A percentile compares a stretch with the other conserved stretches of the same genome.
phyloP scores from a whole-genome alignment of 495 filamentous ascomycete species.

The Penicillium canescens region DNA sequence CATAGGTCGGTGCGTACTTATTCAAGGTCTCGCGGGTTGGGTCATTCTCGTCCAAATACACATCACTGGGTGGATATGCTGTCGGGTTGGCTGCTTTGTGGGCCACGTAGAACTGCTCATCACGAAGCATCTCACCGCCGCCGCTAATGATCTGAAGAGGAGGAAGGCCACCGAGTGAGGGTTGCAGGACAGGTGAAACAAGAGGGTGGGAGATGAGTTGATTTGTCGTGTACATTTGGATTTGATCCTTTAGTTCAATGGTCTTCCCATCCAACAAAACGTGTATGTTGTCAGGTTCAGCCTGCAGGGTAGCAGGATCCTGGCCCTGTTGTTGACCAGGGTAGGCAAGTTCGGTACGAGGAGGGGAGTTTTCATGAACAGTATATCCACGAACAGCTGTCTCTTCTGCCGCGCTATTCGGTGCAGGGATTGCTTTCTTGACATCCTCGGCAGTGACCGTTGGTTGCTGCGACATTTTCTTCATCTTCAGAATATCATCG shows the following conservation, averaged over 20 bases:
- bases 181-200: constrained; percentile 83
- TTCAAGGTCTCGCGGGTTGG: constrained; percentile 53
- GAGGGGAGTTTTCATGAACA: constrained; percentile 26
- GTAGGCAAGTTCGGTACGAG: constrained; percentile 27
- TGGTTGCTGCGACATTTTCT: constrained; percentile 35
- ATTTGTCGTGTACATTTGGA: constrained; percentile 93
- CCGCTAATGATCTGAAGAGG: constrained; percentile 84
- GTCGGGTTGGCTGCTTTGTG: constrained; percentile 87
- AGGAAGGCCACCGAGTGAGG: constrained; percentile 83
- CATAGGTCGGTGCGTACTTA: constrained; percentile 78
- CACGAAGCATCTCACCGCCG: constrained; percentile 82
- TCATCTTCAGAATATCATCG: constrained; percentile 60
- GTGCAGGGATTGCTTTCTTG: constrained; percentile 9
- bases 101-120: constrained; percentile 93
- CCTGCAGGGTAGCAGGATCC: constrained; percentile 24
- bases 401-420: constrained; percentile 27
- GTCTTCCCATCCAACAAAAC: constrained; percentile 71
- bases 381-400: constrained; percentile 45
- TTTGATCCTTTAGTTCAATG: constrained; percentile 82
- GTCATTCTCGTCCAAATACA: constrained; percentile 63
- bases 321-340: constrained; percentile 34
- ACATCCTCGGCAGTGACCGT: constrained; percentile 28
- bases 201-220: constrained; percentile 82
- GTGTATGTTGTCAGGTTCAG: constrained; percentile 45
- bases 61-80: constrained; percentile 68